Conservation (phyloP, 208 protist species). For the Leishmania gerbilli region DNA sequence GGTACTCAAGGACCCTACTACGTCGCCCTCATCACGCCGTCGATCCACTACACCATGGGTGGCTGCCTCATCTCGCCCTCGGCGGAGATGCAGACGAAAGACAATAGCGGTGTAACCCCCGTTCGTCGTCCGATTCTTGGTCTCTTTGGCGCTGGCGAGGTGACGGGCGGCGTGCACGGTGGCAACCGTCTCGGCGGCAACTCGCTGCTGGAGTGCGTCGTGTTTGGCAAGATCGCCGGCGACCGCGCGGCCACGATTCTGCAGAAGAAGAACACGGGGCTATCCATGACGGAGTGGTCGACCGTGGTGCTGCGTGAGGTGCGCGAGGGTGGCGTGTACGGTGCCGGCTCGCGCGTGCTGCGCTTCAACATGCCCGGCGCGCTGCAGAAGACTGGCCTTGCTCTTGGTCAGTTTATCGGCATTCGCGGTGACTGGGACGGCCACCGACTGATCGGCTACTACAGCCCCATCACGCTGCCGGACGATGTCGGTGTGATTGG, state of each 20-base stretch:
- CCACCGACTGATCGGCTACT: constrained; percentile 61
- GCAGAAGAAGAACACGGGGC: constrained; percentile 49
- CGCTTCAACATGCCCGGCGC: constrained; percentile 76
- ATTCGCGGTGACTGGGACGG: constrained; percentile 58
- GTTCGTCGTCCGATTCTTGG: constrained; percentile 79
- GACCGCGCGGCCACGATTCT: constrained; percentile 66
- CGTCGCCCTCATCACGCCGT: constrained; percentile 92
- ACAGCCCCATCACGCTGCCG: constrained; percentile 77
- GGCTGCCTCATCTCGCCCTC: constrained; percentile 90
- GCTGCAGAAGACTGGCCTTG: constrained; percentile 71
- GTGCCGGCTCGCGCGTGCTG: constrained; percentile 54
- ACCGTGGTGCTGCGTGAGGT: constrained; percentile 54
- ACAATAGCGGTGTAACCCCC: constrained; percentile 28
- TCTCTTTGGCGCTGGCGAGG: constrained; percentile 96
- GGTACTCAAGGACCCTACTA: constrained; percentile 72
- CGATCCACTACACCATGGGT: constrained; percentile 98
- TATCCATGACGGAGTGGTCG: constrained; percentile 46
- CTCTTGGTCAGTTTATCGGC: constrained; percentile 76
- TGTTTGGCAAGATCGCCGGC: constrained; percentile 78
- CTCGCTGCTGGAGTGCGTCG: constrained; percentile 92
- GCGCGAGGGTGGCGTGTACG: constrained; percentile 43
- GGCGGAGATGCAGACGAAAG: constrained; percentile 74
- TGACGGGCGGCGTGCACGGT: constrained; percentile 97
- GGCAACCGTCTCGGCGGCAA: constrained; percentile 97
- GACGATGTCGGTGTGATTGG: constrained; percentile 70